Conservation (phyloP, 176 grass and related monocot species). For the Carex cristatella region DNA sequence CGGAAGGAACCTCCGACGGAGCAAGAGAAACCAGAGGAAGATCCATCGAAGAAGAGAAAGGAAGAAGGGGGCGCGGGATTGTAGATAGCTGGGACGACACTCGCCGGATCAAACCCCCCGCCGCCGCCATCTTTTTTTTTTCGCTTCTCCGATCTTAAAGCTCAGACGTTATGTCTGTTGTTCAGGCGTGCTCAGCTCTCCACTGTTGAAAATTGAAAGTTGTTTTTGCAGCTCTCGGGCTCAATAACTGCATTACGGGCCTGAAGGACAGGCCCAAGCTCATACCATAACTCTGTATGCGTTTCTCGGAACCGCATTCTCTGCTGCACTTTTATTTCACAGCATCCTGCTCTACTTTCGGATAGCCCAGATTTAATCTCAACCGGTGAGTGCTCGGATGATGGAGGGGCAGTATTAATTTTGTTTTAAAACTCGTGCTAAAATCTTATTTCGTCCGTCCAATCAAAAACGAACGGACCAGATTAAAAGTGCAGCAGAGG, state of each 20-base stretch:
- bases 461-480: too few relatives aligned
- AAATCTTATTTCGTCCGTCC: too few relatives aligned
- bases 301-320: too few relatives aligned
- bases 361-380: too few relatives aligned
- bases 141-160: conserved; percentile 9
- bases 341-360: too few relatives aligned
- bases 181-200: neutral
- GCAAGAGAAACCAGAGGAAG: conserved; percentile 29
- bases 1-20: conserved; percentile 1
- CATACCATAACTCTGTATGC: neutral
- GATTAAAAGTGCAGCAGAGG: too few relatives aligned
- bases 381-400: too few relatives aligned
- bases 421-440: too few relatives aligned
- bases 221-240: neutral
- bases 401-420: too few relatives aligned
- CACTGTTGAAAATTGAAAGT: neutral
- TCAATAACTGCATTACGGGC: neutral
- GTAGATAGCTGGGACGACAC: conserved; percentile 18
- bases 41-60: conserved; percentile 9
- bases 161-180: neutral
- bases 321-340: too few relatives aligned
- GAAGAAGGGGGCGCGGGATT: neutral
- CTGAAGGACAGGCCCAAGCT: neutral
- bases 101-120: conserved; percentile 30
- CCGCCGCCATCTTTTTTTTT: conserved; percentile 22